Evolutionary conservation across 768 basidiomycete genomes (phyloP), one percentile per base, ranked within the genome.

Genomic region (Tylopilus plumbeoviolaceoides): DNA sequence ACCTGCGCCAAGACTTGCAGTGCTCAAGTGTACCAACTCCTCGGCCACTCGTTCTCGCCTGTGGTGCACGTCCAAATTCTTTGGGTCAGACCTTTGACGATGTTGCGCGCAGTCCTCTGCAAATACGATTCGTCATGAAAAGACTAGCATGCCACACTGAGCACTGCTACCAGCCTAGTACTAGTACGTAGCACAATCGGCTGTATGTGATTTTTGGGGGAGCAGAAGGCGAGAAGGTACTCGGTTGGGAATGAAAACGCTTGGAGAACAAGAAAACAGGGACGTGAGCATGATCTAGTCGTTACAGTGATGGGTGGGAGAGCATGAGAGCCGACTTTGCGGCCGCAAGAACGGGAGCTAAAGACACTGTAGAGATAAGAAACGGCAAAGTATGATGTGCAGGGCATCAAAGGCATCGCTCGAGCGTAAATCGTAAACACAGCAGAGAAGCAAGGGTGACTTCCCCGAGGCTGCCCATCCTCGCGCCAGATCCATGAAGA

Each of bases 271-370:
- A 67, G 63, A 71, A 59, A 51, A 54, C 66, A 50, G 69, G 62
- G 66, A 71, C 65, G 70, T 68, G 70, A 70, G 80, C 78, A 82
- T 84, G 77, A 58, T 85, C 82, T 86, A 84, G 79, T 83, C 80
- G 78, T 84, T 86, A 85, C 84, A 83, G 68, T 63, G 59, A 58
- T 48, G 54, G 65, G 52, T 36, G 25, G 51, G 50, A 63, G 47
- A 39, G 54, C 51, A 65, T 48, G 54, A 56, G 40, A 59, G 55
- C 63, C 62, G 60, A 44, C 48, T 59, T 56, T 59, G 59, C 39
- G 43, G 52, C 57, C 56, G 59, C 39, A 44, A 57, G 53, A 59
- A 57, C 55, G 55, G 28, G 35, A 25, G 39, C 48, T 25, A 51
- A 59, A 28, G 57, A 48, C 43, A 40, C 28, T 23, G 14, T 20